phyloP scores from a whole-genome alignment of 306 rosid genomes.

The Ammopiptanthus mongolicus region DNA sequence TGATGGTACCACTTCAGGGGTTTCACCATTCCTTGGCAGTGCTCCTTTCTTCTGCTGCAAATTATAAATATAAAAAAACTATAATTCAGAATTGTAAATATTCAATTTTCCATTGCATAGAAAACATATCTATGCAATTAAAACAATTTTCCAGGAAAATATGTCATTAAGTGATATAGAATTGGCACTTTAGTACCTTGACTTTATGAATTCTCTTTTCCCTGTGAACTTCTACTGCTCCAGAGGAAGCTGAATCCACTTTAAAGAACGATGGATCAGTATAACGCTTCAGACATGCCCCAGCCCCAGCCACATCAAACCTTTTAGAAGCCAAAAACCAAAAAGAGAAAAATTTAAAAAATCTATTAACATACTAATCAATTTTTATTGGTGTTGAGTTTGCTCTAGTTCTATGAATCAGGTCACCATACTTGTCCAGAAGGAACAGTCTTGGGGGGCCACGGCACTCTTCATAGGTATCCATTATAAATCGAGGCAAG shows the following conservation, averaged over 20 bases:
- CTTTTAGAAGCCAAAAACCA: conserved; percentile 42
- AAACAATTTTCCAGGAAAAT: background rate
- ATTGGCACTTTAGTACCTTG: conserved; percentile 51
- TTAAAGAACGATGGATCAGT: conserved; percentile 91
- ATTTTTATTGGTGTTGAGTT: background rate
- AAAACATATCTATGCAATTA: background rate
- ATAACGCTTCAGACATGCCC: conserved; percentile 95
- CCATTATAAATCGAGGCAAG: conserved; percentile 95
- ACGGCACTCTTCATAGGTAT: conserved; percentile 88
- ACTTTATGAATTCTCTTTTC: conserved; percentile 60
- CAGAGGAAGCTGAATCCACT: conserved; percentile 47
- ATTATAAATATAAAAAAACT: conserved; percentile 1
- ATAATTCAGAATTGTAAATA: conserved; percentile 1
- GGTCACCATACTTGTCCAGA: conserved; percentile 76
- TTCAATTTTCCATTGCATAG: conserved; percentile 12
- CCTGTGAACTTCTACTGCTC: conserved; percentile 44
- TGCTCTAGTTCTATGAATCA: conserved; percentile 8
- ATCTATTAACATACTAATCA: background rate
- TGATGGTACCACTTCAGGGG: conserved; percentile 52
- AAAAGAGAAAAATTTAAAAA: conserved; percentile 17
- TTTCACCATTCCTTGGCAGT: conserved; percentile 64
- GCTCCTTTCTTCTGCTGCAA: conserved; percentile 60
- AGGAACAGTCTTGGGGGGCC: conserved; percentile 91
- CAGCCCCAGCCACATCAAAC: conserved; percentile 97
- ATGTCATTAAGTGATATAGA: background rate